Evolutionary conservation across 345 rosid genomes (phyloP).

Genomic region (Eucalyptus sp.): DNA sequence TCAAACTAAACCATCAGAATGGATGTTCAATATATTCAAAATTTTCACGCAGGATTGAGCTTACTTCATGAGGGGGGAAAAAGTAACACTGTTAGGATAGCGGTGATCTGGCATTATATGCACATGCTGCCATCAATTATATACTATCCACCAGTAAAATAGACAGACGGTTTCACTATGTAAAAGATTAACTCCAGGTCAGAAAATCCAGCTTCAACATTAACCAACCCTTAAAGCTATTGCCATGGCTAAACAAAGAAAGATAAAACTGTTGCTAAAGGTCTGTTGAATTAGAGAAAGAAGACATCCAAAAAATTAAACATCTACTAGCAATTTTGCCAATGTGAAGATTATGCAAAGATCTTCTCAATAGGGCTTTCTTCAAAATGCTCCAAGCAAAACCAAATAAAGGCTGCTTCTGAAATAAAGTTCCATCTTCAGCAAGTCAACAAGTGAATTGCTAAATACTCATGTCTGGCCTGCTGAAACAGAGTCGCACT

Average conservation of each 20-base stretch:
- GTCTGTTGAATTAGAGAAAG: not conserved
- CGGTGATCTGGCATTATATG: not conserved
- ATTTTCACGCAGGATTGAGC: not conserved
- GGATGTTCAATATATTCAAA: not conserved
- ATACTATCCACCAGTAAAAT: not conserved
- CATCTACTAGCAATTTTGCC: not conserved
- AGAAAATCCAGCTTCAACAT: not conserved
- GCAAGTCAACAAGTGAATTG: not conserved
- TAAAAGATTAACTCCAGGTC: not conserved
- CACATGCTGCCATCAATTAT: not conserved
- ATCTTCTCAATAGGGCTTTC: not conserved
- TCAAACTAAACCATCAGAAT: not conserved
- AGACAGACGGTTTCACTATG: not conserved
- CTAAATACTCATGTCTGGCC: not conserved
- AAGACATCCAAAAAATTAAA: not conserved
- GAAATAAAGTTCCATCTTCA: not conserved
- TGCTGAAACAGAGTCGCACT: not conserved
- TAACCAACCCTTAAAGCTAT: not conserved
- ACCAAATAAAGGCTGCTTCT: not conserved
- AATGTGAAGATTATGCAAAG: not conserved
- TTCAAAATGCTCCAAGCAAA: not conserved
- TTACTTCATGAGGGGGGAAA: not conserved
- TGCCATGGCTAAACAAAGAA: not conserved
- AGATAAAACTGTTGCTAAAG: not conserved
- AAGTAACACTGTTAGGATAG: not conserved